Conservation (phyloP, 1,284 basidiomycete species). For the Boletus austroedulis region DNA sequence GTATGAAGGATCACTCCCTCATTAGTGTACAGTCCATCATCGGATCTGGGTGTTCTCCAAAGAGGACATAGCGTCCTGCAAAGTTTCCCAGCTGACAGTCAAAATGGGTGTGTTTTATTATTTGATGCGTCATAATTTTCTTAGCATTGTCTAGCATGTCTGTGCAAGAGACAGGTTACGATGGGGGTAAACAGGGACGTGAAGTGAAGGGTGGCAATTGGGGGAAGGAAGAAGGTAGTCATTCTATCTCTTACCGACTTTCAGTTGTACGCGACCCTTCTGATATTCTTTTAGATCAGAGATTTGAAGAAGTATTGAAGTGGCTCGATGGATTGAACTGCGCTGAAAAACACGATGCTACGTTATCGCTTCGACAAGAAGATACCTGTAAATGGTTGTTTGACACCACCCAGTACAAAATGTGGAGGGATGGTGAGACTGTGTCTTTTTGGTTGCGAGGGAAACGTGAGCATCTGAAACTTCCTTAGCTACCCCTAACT, state of each 20-base stretch:
- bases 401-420: not conserved
- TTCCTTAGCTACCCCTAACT: not conserved
- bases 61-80: too few species aligned
- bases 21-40: not conserved
- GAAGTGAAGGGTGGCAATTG: not conserved
- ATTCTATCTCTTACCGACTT: too few species aligned
- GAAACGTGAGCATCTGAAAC: not conserved
- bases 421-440: not conserved
- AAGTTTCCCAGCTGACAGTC: too few species aligned
- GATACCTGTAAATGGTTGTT: constrained; percentile 2
- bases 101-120: too few species aligned
- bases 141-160: too few species aligned
- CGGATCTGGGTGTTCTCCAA: not conserved
- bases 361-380: not conserved
- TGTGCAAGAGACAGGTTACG: not conserved
- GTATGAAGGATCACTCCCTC: too few species aligned
- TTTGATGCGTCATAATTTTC: too few species aligned
- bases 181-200: not conserved
- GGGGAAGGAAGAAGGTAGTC: too few species aligned
- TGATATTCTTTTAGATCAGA: not conserved
- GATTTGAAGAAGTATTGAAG: not conserved
- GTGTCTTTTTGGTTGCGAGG: not conserved
- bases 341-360: not conserved
- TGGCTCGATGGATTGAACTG: not conserved
- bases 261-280: too few species aligned